phyloP scores from a whole-genome alignment of 83 land plant species.

The Thuja plicata region DNA sequence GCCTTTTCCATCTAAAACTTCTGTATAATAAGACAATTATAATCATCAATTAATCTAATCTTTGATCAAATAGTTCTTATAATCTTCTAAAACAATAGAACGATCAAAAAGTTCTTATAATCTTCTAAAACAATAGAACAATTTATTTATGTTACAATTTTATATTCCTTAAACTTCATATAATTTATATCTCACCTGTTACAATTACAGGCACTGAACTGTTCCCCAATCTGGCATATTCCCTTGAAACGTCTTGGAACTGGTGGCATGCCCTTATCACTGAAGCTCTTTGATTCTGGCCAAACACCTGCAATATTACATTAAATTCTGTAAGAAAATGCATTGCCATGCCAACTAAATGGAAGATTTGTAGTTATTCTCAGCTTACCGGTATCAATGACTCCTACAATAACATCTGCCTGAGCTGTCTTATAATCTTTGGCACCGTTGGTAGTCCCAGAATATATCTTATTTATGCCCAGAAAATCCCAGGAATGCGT shows the following conservation, averaged over 20 bases:
- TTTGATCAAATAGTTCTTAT: too few relatives aligned
- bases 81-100: too few relatives aligned
- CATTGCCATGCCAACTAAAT: conserved; percentile 8
- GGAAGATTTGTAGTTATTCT: too few relatives aligned
- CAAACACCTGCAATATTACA: conserved; percentile 38
- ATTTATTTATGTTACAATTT: too few relatives aligned
- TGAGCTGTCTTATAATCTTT: neutral
- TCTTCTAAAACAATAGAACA: too few relatives aligned
- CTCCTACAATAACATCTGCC: conserved; percentile 34
- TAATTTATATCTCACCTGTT: conserved; percentile 27
- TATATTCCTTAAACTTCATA: too few relatives aligned
- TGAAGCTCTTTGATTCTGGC: conserved; percentile 57
- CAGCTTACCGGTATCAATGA: conserved; percentile 36
- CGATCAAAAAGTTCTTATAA: too few relatives aligned
- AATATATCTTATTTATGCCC: neutral
- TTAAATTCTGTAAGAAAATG: too few relatives aligned
- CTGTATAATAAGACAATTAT: too few relatives aligned
- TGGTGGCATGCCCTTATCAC: conserved; percentile 35
- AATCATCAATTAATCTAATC: too few relatives aligned
- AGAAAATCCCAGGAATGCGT: conserved; percentile 48
- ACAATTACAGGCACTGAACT: conserved; percentile 34
- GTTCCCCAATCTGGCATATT: conserved; percentile 32
- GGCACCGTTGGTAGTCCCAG: neutral
- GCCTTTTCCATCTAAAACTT: too few relatives aligned
- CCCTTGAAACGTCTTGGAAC: conserved; percentile 42